A percentile compares a stretch with the other conserved stretches of the same genome.
phyloP scores from a whole-genome alignment of 2,329 filamentous ascomycete species.

The Boeremia exigua region DNA sequence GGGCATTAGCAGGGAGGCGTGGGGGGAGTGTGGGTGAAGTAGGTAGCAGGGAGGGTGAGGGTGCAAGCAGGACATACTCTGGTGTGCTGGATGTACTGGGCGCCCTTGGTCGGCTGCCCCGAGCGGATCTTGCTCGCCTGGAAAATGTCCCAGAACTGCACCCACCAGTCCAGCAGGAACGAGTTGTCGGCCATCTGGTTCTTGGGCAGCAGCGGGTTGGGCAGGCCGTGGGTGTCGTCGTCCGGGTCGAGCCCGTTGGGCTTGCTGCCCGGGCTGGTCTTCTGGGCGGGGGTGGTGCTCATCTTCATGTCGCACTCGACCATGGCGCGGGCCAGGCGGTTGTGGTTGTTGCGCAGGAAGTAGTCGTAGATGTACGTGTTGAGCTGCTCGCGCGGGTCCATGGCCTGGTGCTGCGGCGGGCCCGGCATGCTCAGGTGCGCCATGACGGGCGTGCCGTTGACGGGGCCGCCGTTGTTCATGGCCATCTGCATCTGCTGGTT shows the following conservation, averaged over 20 bases:
- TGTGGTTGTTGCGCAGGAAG: constrained; percentile 84
- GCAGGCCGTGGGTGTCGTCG: constrained; percentile 83
- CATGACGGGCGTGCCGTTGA: constrained; percentile 72
- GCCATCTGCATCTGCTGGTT: constrained; percentile 68
- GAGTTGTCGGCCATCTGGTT: constrained; percentile 70
- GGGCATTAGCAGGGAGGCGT: constrained; percentile 29
- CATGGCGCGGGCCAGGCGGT: constrained; percentile 76
- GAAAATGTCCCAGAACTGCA: constrained; percentile 96
- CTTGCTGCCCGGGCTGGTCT: constrained; percentile 69
- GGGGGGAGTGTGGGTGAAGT: too few relatives aligned
- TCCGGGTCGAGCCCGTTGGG: constrained; percentile 75
- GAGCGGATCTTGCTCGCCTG: constrained; percentile 72
- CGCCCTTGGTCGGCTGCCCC: constrained; percentile 46
- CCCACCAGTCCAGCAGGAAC: constrained; percentile 98
- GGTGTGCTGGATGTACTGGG: constrained; percentile 80
- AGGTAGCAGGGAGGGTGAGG: too few relatives aligned
- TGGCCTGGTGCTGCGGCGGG: constrained; percentile 40
- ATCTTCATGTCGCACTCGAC: constrained; percentile 58
- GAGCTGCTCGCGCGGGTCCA: constrained; percentile 61
- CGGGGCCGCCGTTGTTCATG: constrained; percentile 69
- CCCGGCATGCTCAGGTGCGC: constrained; percentile 55
- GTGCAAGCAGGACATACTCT: constrained; percentile 71
- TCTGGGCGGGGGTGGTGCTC: constrained; percentile 65
- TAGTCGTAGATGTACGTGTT: constrained; percentile 94
- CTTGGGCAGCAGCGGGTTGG: constrained; percentile 70